Evolutionary conservation across 2,329 filamentous ascomycete species (phyloP).

Genomic region (Cytospora chrysosperma): DNA sequence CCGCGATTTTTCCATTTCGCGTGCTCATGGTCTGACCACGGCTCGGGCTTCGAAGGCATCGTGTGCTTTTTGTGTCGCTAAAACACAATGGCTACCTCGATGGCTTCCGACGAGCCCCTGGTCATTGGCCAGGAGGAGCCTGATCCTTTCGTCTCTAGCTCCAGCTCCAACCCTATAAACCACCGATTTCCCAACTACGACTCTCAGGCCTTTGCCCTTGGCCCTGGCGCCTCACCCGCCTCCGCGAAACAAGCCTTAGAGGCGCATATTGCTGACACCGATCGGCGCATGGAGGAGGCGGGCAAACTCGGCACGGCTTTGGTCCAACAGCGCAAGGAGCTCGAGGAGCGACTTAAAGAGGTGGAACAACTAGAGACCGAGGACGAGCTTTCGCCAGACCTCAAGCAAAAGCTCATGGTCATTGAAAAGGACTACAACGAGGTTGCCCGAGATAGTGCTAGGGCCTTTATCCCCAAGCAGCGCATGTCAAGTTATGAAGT

Average conservation of each 20-base stretch:
- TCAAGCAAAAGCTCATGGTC: slow-evolving; percentile 78
- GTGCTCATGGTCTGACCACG: slow-evolving; percentile 22
- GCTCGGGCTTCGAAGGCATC: slow-evolving; percentile 21
- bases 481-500: slow-evolving; percentile 70
- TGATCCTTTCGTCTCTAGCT: slow-evolving; percentile 59
- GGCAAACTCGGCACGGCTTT: slow-evolving; percentile 85
- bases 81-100: slow-evolving; percentile 43
- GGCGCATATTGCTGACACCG: slow-evolving; percentile 89
- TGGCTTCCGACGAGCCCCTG: slow-evolving; percentile 44
- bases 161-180: slow-evolving; percentile 45
- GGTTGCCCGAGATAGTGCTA: slow-evolving; percentile 82
- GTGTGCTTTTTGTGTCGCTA: slow-evolving; percentile 20
- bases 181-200: slow-evolving; percentile 84
- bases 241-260: slow-evolving; percentile 88
- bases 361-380: slow-evolving; percentile 76
- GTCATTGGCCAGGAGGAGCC: slow-evolving; percentile 38
- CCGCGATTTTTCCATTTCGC: background rate
- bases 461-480: slow-evolving; percentile 84
- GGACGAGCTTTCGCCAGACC: slow-evolving; percentile 75
- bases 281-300: slow-evolving; percentile 86
- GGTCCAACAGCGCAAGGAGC: slow-evolving; percentile 80
- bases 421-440: slow-evolving; percentile 96
- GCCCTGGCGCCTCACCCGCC: slow-evolving; percentile 73
- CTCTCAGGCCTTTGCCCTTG: slow-evolving; percentile 73
- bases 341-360: slow-evolving; percentile 79